Base-by-base conservation (phyloP, 2,329 filamentous ascomycete species). In the Neonectria punicea region DNA sequence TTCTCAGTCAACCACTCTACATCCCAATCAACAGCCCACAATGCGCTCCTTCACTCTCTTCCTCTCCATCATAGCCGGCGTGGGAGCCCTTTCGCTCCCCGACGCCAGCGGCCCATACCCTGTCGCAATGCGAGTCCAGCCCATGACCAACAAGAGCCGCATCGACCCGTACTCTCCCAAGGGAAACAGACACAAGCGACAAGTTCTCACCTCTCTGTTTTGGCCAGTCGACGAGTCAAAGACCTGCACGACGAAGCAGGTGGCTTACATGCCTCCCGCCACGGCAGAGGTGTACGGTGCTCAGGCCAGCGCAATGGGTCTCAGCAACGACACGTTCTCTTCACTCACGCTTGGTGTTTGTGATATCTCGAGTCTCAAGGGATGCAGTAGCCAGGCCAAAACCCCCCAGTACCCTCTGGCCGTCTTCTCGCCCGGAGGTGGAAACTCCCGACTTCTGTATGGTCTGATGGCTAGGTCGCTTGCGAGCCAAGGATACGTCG, bases 351-450 rank as follows among this genome's bases (percentile, higher is more conserved):
- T 80, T 30, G 66, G 75, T 1, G 66, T 74, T 13, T 79, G 76
- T 58, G 43, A 70, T 3, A 51, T 74, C 14, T 39, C 61, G 2
- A 70, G 54, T 8, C 14, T 60, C n/a, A 61, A 66, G 2, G 47
- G 41, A 0, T 73, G 70, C 32, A 58, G 36, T 9, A 53, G 5
- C 1, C 30, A 32, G 3, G 54, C 13, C 1, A 74, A 53, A 51
- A 67, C 36, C 63, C 69, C 25, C n/a, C 76, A 0, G 41, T 85
- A 34, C 18, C 65, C 71, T 0, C 49, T 75, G 3, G 63, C 69
- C 1, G 58, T 86, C 9, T 79, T 87, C 47, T 83, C 82, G 0
- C 80, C 84, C 1, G 85, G 83, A 4, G 76, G 80, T 32, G 81
- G 80, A 4, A 79, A 79, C 5, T 80, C 81, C 0, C 76, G 84